Evolutionary conservation across 2,329 filamentous ascomycete species (phyloP).

Genomic region (Colletotrichum sp.): DNA sequence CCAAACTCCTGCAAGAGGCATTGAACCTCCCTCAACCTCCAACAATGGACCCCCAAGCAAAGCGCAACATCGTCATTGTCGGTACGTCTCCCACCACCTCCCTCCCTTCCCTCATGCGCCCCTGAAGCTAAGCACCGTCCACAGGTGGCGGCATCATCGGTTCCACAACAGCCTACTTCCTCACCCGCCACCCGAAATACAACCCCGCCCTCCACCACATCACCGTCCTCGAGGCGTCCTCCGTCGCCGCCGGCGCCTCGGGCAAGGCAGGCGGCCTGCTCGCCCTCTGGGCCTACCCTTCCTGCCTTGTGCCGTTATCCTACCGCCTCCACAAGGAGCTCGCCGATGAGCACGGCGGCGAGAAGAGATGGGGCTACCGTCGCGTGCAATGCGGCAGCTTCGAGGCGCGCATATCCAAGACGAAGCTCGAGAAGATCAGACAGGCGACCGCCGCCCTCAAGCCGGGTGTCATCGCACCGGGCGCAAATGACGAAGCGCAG

Average conservation of each 20-base stretch:
- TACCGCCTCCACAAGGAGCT: conserved; percentile 84
- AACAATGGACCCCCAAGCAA: conserved; percentile 23
- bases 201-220: conserved; percentile 77
- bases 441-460: conserved; percentile 22
- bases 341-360: conserved; percentile 82
- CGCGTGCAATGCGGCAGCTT: conserved; percentile 74
- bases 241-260: conserved; percentile 88
- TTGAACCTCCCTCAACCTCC: neutral
- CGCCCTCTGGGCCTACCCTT: conserved; percentile 90
- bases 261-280: conserved; percentile 94
- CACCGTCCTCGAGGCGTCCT: conserved; percentile 84
- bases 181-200: conserved; percentile 85
- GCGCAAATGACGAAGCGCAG: conserved; percentile 18
- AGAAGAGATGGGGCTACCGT: conserved; percentile 85
- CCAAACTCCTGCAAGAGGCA: neutral
- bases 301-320: conserved; percentile 81
- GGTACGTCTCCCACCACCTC: conserved; percentile 34
- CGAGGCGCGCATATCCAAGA: conserved; percentile 39
- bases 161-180: conserved; percentile 87
- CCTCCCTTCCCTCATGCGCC: neutral
- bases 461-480: neutral
- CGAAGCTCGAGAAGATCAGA: conserved; percentile 36
- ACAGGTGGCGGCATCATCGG: conserved; percentile 92
- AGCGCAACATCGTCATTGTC: conserved; percentile 56
- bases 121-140: neutral